phyloP scores from a whole-genome alignment of 768 basidiomycete species.

The Mycena crocata region DNA sequence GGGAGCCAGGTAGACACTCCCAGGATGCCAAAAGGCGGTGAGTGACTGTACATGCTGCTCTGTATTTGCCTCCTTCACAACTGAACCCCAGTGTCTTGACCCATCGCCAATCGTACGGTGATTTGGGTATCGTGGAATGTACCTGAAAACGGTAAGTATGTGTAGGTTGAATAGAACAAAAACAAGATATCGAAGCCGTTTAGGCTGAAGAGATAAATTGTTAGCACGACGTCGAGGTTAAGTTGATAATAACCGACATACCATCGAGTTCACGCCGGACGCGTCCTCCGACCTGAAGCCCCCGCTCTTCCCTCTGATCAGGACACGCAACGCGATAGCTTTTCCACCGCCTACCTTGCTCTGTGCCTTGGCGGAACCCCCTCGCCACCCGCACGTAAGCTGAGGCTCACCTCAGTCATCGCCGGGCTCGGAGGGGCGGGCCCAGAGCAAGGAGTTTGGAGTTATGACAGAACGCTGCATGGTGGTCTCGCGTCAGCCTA shows the following conservation, averaged over 20 bases:
- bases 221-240: not conserved
- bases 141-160: too few relatives aligned
- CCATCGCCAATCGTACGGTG: too few relatives aligned
- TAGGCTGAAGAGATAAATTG: too few relatives aligned
- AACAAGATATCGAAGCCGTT: not conserved
- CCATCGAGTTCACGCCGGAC: not conserved
- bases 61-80: too few relatives aligned
- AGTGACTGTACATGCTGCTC: too few relatives aligned
- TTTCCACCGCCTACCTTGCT: not conserved
- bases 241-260: not conserved
- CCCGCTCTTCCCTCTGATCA: not conserved
- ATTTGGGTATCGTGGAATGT: too few relatives aligned
- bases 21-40: not conserved
- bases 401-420: too few relatives aligned
- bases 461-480: not conserved
- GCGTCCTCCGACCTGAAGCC: constrained; percentile 11
- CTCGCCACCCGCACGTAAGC: too few relatives aligned
- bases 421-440: not conserved
- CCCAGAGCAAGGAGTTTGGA: not conserved
- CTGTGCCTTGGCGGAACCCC: not conserved
- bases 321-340: not conserved
- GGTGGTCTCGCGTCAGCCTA: not conserved
- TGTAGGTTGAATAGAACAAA: too few relatives aligned
- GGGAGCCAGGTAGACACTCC: too few relatives aligned
- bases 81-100: too few relatives aligned